Percentiles rank a stretch among this genome's conserved stretches.
Evolutionary conservation across 345 rosid genomes (phyloP).

Genomic region (Geranium rotundifolium): DNA sequence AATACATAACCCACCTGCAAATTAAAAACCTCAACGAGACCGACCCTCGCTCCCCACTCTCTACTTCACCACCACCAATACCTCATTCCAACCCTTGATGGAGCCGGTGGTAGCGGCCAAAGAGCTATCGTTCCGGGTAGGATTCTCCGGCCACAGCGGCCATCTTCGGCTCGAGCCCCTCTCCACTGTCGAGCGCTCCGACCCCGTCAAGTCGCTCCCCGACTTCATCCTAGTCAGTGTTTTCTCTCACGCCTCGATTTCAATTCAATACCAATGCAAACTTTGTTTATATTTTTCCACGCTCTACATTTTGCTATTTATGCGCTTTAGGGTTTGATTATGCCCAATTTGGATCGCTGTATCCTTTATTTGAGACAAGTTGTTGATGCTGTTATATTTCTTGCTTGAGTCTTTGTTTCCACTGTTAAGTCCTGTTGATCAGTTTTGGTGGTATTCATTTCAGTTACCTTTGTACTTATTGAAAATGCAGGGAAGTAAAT

Average conservation of each 20-base stretch:
- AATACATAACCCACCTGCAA: too few relatives aligned
- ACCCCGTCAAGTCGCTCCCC: constrained; percentile 62
- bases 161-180: constrained; percentile 89
- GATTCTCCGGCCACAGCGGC: constrained; percentile 82
- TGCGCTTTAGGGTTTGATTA: not conserved
- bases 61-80: too few relatives aligned
- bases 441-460: too few relatives aligned
- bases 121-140: constrained; percentile 71
- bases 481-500: too few relatives aligned
- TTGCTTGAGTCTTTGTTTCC: too few relatives aligned
- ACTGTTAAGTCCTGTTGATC: too few relatives aligned
- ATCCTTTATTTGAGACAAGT: too few relatives aligned
- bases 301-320: not conserved
- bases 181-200: constrained; percentile 47
- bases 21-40: too few relatives aligned
- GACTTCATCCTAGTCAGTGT: constrained; percentile 65
- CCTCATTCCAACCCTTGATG: constrained; percentile 19
- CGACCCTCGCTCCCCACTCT: too few relatives aligned
- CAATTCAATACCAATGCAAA: not conserved
- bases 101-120: constrained; percentile 53
- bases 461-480: too few relatives aligned
- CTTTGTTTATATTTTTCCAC: not conserved
- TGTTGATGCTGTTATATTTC: too few relatives aligned
- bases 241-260: not conserved
- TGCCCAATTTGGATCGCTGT: too few relatives aligned